Conservation (phyloP, 768 basidiomycete genomes). For the Pholiota molesta region DNA sequence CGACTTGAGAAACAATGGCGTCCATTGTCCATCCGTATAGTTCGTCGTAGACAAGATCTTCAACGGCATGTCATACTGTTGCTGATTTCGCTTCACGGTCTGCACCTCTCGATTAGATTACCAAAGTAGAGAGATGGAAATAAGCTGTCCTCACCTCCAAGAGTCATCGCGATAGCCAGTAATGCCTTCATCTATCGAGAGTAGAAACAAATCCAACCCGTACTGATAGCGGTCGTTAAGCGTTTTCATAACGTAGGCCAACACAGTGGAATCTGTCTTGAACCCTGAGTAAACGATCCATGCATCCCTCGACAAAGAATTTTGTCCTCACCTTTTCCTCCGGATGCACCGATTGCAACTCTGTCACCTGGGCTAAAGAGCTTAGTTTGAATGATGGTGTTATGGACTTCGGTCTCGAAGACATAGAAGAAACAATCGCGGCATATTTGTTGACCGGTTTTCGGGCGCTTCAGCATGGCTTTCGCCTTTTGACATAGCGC, state of each 20-base stretch:
- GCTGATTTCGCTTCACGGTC: constrained; percentile 97
- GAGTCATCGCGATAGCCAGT: constrained; percentile 98
- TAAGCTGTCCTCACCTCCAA: constrained; percentile 61
- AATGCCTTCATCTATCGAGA: constrained; percentile 99
- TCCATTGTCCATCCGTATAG: constrained; percentile 99
- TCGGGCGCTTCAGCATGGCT: constrained; percentile 92
- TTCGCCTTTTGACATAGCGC: constrained; percentile 73
- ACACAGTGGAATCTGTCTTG: constrained; percentile 88
- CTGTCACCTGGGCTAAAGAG: constrained; percentile 89
- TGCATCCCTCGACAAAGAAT: constrained; percentile 17
- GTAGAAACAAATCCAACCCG: constrained; percentile 85
- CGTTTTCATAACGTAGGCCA: constrained; percentile 96
- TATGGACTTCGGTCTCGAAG: constrained; percentile 98
- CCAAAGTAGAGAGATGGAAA: constrained; percentile 3
- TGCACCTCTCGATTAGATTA: constrained; percentile 33
- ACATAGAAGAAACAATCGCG: constrained; percentile 95
- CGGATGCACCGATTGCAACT: constrained; percentile 97
- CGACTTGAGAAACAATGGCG: constrained; percentile 89
- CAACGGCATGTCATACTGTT: constrained; percentile 92
- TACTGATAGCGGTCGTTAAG: constrained; percentile 95
- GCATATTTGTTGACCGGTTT: constrained; percentile 98
- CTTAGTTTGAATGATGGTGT: constrained; percentile 83
- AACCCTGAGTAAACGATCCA: constrained; percentile 14
- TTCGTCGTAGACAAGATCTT: constrained; percentile 95
- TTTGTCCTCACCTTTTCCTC: constrained; percentile 81